phyloP scores from a whole-genome alignment of 2,329 filamentous ascomycete genomes.

The Sporothrix mexicana region DNA sequence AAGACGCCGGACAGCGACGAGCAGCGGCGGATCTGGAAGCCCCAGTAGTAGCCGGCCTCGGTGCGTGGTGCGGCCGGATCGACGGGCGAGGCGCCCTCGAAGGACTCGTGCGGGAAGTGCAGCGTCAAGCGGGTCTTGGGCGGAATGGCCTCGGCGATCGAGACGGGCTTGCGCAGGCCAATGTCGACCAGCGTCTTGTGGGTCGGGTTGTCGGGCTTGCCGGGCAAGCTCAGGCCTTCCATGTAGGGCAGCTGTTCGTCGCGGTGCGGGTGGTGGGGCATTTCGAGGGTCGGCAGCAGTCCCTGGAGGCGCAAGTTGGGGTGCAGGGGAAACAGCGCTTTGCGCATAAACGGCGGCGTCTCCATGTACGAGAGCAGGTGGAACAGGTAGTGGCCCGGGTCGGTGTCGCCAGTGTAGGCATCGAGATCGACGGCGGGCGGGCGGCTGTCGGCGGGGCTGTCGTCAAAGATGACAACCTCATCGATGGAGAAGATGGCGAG shows the following conservation, averaged over 20 bases:
- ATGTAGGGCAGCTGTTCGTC: conserved; percentile 81
- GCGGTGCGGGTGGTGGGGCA: conserved; percentile 79
- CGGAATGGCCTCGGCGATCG: conserved; percentile 67
- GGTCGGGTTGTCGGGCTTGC: conserved; percentile 48
- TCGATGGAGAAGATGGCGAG: conserved; percentile 84
- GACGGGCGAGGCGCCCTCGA: conserved; percentile 63
- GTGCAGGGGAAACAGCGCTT: conserved; percentile 76
- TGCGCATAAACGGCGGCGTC: conserved; percentile 81
- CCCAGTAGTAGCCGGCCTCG: conserved; percentile 85
- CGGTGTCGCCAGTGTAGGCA: conserved; percentile 70
- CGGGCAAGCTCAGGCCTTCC: conserved; percentile 71
- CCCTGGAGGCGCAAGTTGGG: conserved; percentile 77
- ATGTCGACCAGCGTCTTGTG: conserved; percentile 62
- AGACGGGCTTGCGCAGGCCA: conserved; percentile 60
- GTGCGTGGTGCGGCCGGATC: conserved; percentile 72
- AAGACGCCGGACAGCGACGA: conserved; percentile 73
- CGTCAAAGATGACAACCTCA: conserved; percentile 82
- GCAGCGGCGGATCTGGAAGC: conserved; percentile 73
- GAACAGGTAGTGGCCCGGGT: conserved; percentile 79
- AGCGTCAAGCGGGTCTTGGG: conserved; percentile 76
- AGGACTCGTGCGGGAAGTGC: conserved; percentile 60
- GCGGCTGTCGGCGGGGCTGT: conserved; percentile 59
- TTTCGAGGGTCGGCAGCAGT: conserved; percentile 76
- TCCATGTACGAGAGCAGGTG: conserved; percentile 84
- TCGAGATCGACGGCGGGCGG: conserved; percentile 56